Evolutionary conservation across 2,329 filamentous ascomycete genomes (phyloP).

Genomic region (Sclerotinia sclerotiorum): DNA sequence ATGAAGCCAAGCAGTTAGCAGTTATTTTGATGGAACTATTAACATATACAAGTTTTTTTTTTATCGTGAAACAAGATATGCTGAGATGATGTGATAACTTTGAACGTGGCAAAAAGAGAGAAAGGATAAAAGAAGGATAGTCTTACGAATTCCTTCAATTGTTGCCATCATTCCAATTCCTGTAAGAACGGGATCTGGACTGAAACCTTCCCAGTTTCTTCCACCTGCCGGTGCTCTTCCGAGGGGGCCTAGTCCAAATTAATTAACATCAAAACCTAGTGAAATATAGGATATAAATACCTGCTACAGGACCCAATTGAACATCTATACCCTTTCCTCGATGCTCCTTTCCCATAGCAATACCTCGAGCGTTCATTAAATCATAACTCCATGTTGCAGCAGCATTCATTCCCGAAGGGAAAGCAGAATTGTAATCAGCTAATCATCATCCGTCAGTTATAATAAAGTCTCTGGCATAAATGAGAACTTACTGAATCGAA

Average conservation of each 20-base stretch:
- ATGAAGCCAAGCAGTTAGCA: background rate
- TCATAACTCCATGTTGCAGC: slow-evolving; percentile 74
- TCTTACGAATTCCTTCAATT: slow-evolving; percentile 63
- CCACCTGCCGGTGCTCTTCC: slow-evolving; percentile 65
- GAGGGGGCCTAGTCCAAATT: slow-evolving; percentile 46
- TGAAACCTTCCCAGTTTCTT: slow-evolving; percentile 70
- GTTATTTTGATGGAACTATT: background rate
- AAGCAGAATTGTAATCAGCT: slow-evolving; percentile 72
- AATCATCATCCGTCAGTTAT: slow-evolving; percentile 43
- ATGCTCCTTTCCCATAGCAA: slow-evolving; percentile 69
- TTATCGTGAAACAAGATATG: background rate
- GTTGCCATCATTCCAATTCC: slow-evolving; percentile 71
- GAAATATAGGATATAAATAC: background rate
- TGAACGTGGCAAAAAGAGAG: background rate
- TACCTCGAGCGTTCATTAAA: slow-evolving; percentile 66
- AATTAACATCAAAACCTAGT: no score
- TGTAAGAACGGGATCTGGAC: slow-evolving; percentile 73
- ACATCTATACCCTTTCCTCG: slow-evolving; percentile 72
- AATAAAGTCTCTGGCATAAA: slow-evolving; percentile 36
- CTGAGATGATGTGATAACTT: no score
- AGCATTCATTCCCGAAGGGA: slow-evolving; percentile 73
- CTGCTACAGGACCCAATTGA: slow-evolving; percentile 73
- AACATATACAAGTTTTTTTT: no score
- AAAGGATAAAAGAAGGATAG: no score
- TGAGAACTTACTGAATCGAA: slow-evolving; percentile 44